A percentile compares a stretch with the other conserved stretches of the same genome.
Evolutionary conservation across 345 rosid genomes (phyloP).

Genomic region (Camelina neglecta): DNA sequence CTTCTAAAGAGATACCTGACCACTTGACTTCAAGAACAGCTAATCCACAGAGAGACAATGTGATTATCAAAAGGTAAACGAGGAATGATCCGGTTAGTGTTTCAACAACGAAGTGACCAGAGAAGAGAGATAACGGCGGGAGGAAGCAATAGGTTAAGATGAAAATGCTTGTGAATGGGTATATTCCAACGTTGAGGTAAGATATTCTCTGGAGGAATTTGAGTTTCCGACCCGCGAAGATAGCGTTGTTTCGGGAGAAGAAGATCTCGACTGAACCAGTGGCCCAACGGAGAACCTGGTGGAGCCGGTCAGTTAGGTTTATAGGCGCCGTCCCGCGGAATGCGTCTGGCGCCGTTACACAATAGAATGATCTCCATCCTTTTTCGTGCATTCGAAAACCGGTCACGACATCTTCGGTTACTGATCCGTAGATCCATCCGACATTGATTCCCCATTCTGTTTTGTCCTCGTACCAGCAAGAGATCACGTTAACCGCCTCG

Average conservation of each 20-base stretch:
- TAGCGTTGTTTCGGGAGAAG: constrained; percentile 82
- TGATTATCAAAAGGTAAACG: constrained; percentile 60
- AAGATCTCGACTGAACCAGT: constrained; percentile 90
- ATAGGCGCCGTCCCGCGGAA: constrained; percentile 81
- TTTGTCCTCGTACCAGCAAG: constrained; percentile 90
- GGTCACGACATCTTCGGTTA: constrained; percentile 84
- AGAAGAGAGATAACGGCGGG: constrained; percentile 71
- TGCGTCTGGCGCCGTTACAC: constrained; percentile 74
- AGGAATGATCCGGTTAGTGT: constrained; percentile 61
- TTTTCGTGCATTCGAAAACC: constrained; percentile 85
- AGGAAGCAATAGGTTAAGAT: constrained; percentile 88
- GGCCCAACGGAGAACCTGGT: constrained; percentile 88
- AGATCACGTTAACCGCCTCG: constrained; percentile 78
- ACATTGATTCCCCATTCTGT: constrained; percentile 77
- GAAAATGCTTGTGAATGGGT: constrained; percentile 85
- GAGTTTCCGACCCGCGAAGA: constrained; percentile 60
- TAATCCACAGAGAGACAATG: constrained; percentile 62
- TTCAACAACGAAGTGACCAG: constrained; percentile 72
- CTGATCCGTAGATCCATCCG: constrained; percentile 91
- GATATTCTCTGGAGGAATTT: constrained; percentile 76
- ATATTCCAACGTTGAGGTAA: constrained; percentile 80
- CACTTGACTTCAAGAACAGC: constrained; percentile 83
- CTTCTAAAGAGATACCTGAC: constrained; percentile 74
- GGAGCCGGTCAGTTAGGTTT: constrained; percentile 80
- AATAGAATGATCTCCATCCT: constrained; percentile 84